A percentile compares a stretch with the other conserved stretches of the same genome.
Conservation (phyloP, 2,329 filamentous ascomycete species). For the Dryadomyces quercivorus region DNA sequence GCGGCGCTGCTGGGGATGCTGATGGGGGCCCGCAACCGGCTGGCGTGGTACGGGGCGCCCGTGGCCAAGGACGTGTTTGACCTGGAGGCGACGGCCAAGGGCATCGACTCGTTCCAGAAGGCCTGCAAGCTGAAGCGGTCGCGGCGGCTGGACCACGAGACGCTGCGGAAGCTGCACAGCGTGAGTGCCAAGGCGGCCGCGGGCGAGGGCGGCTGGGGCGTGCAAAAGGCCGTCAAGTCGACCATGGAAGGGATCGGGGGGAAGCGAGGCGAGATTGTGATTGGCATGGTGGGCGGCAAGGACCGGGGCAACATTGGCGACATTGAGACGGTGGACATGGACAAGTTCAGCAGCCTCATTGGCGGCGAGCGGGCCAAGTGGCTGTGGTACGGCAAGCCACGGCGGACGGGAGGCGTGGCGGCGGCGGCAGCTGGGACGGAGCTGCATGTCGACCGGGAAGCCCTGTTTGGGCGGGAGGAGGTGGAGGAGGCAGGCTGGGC, state of each 20-base stretch:
- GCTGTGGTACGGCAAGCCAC: slow-evolving; percentile 86
- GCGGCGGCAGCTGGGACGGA: slow-evolving; percentile 9
- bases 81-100: slow-evolving; percentile 66
- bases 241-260: slow-evolving; percentile 89
- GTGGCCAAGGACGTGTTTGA: slow-evolving; percentile 90
- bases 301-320: slow-evolving; percentile 87
- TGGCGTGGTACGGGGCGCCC: slow-evolving; percentile 73
- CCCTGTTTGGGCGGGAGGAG: slow-evolving; percentile 47
- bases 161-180: slow-evolving; percentile 66
- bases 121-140: slow-evolving; percentile 69
- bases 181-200: slow-evolving; percentile 83
- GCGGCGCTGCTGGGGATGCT: slow-evolving; percentile 76
- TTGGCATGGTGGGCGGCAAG: slow-evolving; percentile 80
- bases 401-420: slow-evolving; percentile 38
- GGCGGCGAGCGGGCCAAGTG: slow-evolving; percentile 80
- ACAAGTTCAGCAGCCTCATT: slow-evolving; percentile 65
- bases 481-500: slow-evolving; percentile 12
- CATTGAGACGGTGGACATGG: slow-evolving; percentile 83
- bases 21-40: slow-evolving; percentile 78
- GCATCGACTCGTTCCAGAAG: slow-evolving; percentile 82
- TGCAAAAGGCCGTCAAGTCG: slow-evolving; percentile 89
- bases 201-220: slow-evolving; percentile 78
- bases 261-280: slow-evolving; percentile 86
- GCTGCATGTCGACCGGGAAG: slow-evolving; percentile 29
- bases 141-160: slow-evolving; percentile 69